Conservation (phyloP, 345 rosid species). For the Draba incana region DNA sequence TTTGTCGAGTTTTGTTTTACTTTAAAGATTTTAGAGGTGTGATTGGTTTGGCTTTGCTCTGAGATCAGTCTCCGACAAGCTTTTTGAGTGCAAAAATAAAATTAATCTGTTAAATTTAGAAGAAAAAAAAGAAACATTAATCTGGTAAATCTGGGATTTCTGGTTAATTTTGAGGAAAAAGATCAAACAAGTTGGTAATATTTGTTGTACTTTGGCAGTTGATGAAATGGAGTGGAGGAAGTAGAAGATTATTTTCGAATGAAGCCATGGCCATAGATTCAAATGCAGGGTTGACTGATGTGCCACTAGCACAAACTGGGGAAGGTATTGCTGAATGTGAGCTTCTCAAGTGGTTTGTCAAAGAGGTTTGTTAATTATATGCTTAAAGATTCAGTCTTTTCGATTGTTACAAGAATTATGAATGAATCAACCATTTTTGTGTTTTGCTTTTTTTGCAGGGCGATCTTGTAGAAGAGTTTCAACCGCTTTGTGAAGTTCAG, state of each 20-base stretch:
- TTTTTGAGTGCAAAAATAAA: not conserved
- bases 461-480: slow-evolving; percentile 83
- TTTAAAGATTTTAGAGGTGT: not conserved
- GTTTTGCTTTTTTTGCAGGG: slow-evolving; percentile 56
- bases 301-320: slow-evolving; percentile 95
- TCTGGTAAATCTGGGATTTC: not conserved
- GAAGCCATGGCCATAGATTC: slow-evolving; percentile 53
- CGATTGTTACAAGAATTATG: not conserved
- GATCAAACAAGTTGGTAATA: slow-evolving; percentile 8
- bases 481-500: slow-evolving; percentile 96
- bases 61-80: slow-evolving; percentile 1
- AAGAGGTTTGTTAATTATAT: slow-evolving; percentile 59
- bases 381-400: not conserved
- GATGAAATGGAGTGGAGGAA: slow-evolving; percentile 33
- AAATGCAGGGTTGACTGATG: slow-evolving; percentile 56
- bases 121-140: not conserved
- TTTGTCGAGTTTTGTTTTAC: not conserved
- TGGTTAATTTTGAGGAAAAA: not conserved
- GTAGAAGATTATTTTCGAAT: slow-evolving; percentile 53
- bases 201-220: slow-evolving; percentile 31
- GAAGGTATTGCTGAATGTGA: slow-evolving; percentile 99
- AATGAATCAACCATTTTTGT: not conserved
- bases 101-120: not conserved
- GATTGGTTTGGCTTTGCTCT: not conserved
- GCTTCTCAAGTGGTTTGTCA: slow-evolving; percentile 86